Percentiles rank a stretch among this genome's conserved stretches.
phyloP scores from a whole-genome alignment of 2,329 filamentous ascomycete genomes.

The Penicillium sp. region DNA sequence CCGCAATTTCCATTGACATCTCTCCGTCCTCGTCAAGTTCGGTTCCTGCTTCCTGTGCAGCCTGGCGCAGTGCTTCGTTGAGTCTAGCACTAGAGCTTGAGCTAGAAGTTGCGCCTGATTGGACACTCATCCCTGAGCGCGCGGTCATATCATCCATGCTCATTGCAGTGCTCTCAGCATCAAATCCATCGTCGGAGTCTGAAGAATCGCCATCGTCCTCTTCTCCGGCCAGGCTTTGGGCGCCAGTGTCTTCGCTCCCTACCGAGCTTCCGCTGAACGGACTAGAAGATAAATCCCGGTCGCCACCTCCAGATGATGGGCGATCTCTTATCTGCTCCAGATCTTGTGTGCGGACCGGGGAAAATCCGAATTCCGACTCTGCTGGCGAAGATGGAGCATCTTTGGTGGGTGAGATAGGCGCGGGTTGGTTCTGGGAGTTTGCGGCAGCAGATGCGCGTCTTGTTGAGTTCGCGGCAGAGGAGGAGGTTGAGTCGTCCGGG shows the following conservation, averaged over 20 bases:
- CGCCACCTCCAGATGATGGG: constrained; percentile 31
- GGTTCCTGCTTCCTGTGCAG: constrained; percentile 71
- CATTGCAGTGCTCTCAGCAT: constrained; percentile 74
- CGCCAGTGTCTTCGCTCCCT: constrained; percentile 45
- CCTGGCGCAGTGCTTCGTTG: constrained; percentile 74
- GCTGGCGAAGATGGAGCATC: constrained; percentile 62
- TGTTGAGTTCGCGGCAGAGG: constrained; percentile 70
- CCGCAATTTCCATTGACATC: constrained; percentile 76
- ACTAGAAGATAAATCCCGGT: constrained; percentile 70
- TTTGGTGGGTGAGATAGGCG: constrained; percentile 46
- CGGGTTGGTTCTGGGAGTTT: constrained; percentile 29
- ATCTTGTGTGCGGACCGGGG: constrained; percentile 64
- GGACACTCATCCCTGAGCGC: constrained; percentile 62
- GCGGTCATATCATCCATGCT: constrained; percentile 75
- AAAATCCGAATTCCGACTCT: constrained; percentile 57
- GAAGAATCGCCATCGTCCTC: constrained; percentile 46
- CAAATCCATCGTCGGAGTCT: constrained; percentile 48
- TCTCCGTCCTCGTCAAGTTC: constrained; percentile 66
- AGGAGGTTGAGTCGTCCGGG: constrained; percentile 79
- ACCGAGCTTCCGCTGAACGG: constrained; percentile 65
- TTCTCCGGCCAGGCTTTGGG: constrained; percentile 39
- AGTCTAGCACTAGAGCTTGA: constrained; percentile 70
- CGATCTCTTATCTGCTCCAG: constrained; percentile 57
- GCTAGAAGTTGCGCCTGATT: constrained; percentile 52
- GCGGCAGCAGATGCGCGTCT: constrained; percentile 66